A percentile compares a stretch with the other conserved stretches of the same genome.
phyloP scores from a whole-genome alignment of 208 protist species.

The Acanthamoeba healyi region DNA sequence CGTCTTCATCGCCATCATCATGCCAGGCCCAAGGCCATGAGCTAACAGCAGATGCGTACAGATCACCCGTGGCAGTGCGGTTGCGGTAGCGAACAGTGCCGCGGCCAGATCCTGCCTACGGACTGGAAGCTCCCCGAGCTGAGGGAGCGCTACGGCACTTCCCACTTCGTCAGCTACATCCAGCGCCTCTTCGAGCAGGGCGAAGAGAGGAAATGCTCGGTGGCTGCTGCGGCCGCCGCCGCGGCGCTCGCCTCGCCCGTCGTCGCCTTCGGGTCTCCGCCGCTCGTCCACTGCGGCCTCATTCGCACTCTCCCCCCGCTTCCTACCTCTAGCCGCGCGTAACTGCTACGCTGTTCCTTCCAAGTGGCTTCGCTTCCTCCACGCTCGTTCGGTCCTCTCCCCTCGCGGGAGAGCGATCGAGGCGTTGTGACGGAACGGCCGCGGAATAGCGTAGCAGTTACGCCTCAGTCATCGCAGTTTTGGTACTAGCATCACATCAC shows the following conservation, averaged over 20 bases:
- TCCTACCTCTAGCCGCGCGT: slow-evolving; percentile 62
- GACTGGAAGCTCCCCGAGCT: slow-evolving; percentile 73
- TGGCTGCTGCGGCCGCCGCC: neutral
- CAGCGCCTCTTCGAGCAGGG: slow-evolving; percentile 38
- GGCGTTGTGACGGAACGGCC: slow-evolving; percentile 22
- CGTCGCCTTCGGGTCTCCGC: neutral
- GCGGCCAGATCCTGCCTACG: slow-evolving; percentile 42
- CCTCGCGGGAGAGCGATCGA: neutral
- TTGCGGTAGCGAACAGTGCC: slow-evolving; percentile 65
- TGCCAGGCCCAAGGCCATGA: neutral
- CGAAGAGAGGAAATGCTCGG: neutral
- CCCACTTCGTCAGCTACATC: slow-evolving; percentile 70
- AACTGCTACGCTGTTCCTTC: slow-evolving; percentile 77
- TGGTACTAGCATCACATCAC: neutral
- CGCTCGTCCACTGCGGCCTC: slow-evolving; percentile 6
- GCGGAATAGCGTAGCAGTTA: slow-evolving; percentile 76
- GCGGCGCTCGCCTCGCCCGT: neutral
- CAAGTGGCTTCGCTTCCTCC: slow-evolving; percentile 60
- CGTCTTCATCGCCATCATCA: neutral
- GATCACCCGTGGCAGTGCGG: slow-evolving; percentile 70
- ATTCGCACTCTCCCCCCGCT: neutral
- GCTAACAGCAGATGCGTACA: neutral
- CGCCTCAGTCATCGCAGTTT: slow-evolving; percentile 52
- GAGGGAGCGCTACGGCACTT: slow-evolving; percentile 60
- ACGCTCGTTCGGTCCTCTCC: neutral